Conservation (phyloP, 495 filamentous ascomycete species). For the Cladorrhinum samala region DNA sequence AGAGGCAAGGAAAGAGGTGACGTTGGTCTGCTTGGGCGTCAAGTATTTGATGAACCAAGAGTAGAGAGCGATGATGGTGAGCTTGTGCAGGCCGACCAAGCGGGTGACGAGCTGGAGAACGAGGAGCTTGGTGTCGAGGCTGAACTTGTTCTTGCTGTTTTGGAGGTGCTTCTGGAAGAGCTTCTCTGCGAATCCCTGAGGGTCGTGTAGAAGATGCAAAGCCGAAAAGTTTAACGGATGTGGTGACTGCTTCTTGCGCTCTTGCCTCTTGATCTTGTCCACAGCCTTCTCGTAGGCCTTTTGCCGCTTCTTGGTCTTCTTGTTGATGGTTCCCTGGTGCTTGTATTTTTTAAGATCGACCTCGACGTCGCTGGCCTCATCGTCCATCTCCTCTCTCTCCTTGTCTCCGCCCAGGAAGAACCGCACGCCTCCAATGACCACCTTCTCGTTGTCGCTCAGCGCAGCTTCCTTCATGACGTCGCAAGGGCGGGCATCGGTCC, state of each 20-base stretch:
- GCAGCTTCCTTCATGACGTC: slow-evolving; percentile 91
- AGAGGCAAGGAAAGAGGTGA: slow-evolving; percentile 90
- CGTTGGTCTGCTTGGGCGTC: slow-evolving; percentile 84
- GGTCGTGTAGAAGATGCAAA: slow-evolving; percentile 87
- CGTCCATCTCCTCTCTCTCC: slow-evolving; percentile 85
- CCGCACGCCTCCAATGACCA: slow-evolving; percentile 74
- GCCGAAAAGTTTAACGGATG: slow-evolving; percentile 94
- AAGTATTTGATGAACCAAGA: slow-evolving; percentile 82
- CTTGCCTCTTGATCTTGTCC: slow-evolving; percentile 64
- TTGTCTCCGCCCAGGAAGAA: slow-evolving; percentile 97
- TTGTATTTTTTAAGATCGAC: slow-evolving; percentile 75
- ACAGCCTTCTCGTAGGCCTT: slow-evolving; percentile 73
- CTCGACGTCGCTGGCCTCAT: slow-evolving; percentile 77
- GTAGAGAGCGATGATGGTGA: slow-evolving; percentile 55
- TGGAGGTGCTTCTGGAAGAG: slow-evolving; percentile 90
- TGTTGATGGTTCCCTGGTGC: slow-evolving; percentile 85
- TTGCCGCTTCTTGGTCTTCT: slow-evolving; percentile 85
- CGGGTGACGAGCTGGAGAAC: slow-evolving; percentile 86
- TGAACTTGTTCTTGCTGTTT: slow-evolving; percentile 74
- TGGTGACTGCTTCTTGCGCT: slow-evolving; percentile 79
- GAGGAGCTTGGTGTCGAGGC: slow-evolving; percentile 83
- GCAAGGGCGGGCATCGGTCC: slow-evolving; percentile 65
- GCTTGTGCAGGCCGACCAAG: slow-evolving; percentile 86
- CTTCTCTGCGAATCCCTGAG: slow-evolving; percentile 87
- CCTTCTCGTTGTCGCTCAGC: slow-evolving; percentile 80